Base-by-base conservation (phyloP, 148 eudicot species). In the Euryodendron excelsum region DNA sequence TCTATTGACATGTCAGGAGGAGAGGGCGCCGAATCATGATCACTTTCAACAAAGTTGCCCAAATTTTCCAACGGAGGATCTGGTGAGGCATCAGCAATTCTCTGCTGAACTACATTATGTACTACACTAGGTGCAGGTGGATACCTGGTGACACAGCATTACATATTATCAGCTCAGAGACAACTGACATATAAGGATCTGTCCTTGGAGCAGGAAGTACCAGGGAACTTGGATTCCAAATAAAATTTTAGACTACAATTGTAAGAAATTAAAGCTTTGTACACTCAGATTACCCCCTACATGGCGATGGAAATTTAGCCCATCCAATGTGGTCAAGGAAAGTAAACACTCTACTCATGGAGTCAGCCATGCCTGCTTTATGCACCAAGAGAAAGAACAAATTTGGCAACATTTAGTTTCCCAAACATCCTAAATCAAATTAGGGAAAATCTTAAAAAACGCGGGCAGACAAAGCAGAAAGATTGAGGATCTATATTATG, bases 1-100 rank as follows among this genome's bases (percentile, higher is more conserved):
- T 91, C 93, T 34, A 60, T 69, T 0, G 87, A 83, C 81, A 79
- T 71, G 17, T 85, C 86, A 69, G 89, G 90, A 28, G 92, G 91
- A 56, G 92, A 96, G 17, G 92, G 92, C 23, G 90, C 91, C 28
- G 97, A 95, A 84, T 95, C 97, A 86, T 91, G 97, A 76, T 92
- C 98, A 69, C 93, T 94, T 82, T 93, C 97, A 20, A 91, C 63
- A 36, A 89, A 70, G 80, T 86, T 84, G 52, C 85, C 82, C 66
- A 90, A 69, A 85, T 73, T 91, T 36, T 70, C 62, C 59, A 73
- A 73, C 4, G 84, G 81, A 66, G 58, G 78, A 77, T 87, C 82
- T 41, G 80, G 31, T 25, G 80, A 76, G 70, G 69, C 66, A 76
- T 83, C 88, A 74, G 76, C 82, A 71, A 41, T 66, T 56, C 80